Percentiles rank a stretch among this genome's conserved stretches.
Conservation (phyloP, 2,329 filamentous ascomycete genomes). For the Fusarium buharicum region DNA sequence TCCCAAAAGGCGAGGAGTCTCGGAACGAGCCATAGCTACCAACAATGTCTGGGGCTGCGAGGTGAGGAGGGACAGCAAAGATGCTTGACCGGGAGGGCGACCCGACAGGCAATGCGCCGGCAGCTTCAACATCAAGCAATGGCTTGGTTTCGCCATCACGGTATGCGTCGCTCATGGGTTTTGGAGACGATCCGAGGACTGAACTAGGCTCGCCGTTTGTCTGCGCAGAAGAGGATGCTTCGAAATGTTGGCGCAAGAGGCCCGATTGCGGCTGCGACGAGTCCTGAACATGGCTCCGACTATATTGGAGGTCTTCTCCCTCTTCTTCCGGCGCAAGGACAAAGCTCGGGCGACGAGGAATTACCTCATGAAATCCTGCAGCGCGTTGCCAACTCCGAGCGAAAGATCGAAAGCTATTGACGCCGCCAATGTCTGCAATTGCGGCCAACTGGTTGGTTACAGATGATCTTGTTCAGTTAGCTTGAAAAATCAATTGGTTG, state of each 20-base stretch:
- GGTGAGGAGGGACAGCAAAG: conserved; percentile 67
- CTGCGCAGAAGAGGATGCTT: conserved; percentile 49
- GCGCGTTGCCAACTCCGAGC: conserved; percentile 92
- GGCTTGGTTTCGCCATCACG: conserved; percentile 61
- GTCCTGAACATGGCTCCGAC: conserved; percentile 54
- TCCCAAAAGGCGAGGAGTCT: conserved; percentile 62
- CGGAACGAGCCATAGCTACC: conserved; percentile 73
- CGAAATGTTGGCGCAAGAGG: conserved; percentile 64
- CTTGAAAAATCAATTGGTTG: background rate
- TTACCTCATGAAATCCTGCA: conserved; percentile 86
- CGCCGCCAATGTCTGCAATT: conserved; percentile 80
- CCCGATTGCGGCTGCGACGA: conserved; percentile 52
- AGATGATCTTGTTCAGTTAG: conserved; percentile 61
- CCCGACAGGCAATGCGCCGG: conserved; percentile 44
- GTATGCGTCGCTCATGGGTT: conserved; percentile 38
- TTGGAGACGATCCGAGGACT: conserved; percentile 30
- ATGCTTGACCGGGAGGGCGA: conserved; percentile 55
- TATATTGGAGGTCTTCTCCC: conserved; percentile 53
- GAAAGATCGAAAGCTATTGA: conserved; percentile 95
- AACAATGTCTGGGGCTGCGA: conserved; percentile 75
- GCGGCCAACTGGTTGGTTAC: conserved; percentile 66
- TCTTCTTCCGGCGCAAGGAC: conserved; percentile 67
- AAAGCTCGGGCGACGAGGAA: conserved; percentile 81
- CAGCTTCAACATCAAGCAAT: conserved; percentile 57
- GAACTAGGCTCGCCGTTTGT: conserved; percentile 40